Percentiles rank a stretch among this genome's conserved stretches.
Evolutionary conservation across 2,329 filamentous ascomycete genomes (phyloP).

Genomic region (Helotiales sp.): DNA sequence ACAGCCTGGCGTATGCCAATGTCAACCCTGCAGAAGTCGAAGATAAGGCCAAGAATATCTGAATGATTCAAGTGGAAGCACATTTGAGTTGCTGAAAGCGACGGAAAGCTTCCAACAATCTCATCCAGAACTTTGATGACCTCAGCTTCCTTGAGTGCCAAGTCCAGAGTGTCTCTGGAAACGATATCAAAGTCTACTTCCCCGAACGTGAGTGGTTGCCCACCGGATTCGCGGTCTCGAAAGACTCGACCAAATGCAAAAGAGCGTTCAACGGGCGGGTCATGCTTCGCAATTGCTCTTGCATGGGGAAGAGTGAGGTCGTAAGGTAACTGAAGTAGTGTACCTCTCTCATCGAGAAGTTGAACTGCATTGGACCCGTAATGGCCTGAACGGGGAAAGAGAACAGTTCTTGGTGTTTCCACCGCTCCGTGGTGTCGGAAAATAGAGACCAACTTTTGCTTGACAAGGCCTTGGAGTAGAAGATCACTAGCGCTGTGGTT

Average conservation of each 20-base stretch:
- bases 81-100: slow-evolving; percentile 72
- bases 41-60: slow-evolving; percentile 82
- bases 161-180: slow-evolving; percentile 78
- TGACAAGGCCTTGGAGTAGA: slow-evolving; percentile 74
- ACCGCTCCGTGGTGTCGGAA: slow-evolving; percentile 91
- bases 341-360: slow-evolving; percentile 81
- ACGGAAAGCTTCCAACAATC: slow-evolving; percentile 80
- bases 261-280: slow-evolving; percentile 70
- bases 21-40: slow-evolving; percentile 86
- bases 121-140: slow-evolving; percentile 94
- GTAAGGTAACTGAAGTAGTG: slow-evolving; percentile 90
- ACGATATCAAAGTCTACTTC: slow-evolving; percentile 97
- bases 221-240: slow-evolving; percentile 76
- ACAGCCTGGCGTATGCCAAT: slow-evolving; percentile 69
- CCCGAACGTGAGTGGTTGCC: slow-evolving; percentile 80
- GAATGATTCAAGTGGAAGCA: slow-evolving; percentile 92
- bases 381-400: slow-evolving; percentile 83
- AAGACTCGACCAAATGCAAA: slow-evolving; percentile 91
- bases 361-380: slow-evolving; percentile 78
- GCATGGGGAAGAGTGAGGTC: slow-evolving; percentile 91
- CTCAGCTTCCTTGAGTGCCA: slow-evolving; percentile 90
- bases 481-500: slow-evolving; percentile 62
- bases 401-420: slow-evolving; percentile 72
- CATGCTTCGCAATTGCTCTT: slow-evolving; percentile 78
- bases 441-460: slow-evolving; percentile 74